Percentiles rank a stretch among this genome's conserved stretches.
Conservation (phyloP, 306 rosid species). For the Prunus persica region Prunus_persica_NCBIv2 NC_034014.1:4366501-4367000, state of each 20-base stretch:
- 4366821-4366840: constrained; percentile 89
- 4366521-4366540: background rate
- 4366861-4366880: constrained; percentile 88
- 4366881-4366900: constrained; percentile 96
- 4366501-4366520: background rate
- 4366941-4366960: background rate
- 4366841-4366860: constrained; percentile 87
- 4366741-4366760: constrained; percentile 75
- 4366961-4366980: background rate
- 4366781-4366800: constrained; percentile 97
- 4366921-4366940: background rate
- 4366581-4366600: background rate
- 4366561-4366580: background rate
- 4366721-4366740: constrained; percentile 7
- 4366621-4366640: background rate
- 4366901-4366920: background rate
- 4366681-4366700: background rate
- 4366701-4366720: constrained; percentile 3
- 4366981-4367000: constrained; percentile 92
- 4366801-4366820: constrained; percentile 93
- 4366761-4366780: constrained; percentile 98
- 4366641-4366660: no score
- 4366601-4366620: background rate
- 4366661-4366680: background rate
- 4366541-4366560: background rate